Conservation (phyloP, 176 grass and related monocot genomes). For the Tillandsia leiboldiana region DNA sequence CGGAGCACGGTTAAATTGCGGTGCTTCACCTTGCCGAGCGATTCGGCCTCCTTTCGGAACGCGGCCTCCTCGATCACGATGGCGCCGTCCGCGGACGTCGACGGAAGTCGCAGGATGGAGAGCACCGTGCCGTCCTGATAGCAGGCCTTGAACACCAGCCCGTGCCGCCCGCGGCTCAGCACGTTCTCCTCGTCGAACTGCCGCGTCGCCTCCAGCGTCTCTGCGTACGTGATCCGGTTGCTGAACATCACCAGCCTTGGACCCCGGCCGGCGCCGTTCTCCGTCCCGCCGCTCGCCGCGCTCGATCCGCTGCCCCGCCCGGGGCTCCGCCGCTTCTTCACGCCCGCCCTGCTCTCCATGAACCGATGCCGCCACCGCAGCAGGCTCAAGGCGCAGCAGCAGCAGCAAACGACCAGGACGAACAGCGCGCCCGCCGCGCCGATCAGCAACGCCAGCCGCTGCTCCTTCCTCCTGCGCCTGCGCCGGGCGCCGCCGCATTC, state of each 20-base stretch:
- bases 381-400: conserved; percentile 60
- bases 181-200: conserved; percentile 96
- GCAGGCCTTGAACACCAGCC: conserved; percentile 95
- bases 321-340: conserved; percentile 81
- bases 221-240: conserved; percentile 77
- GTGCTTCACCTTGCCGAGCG: conserved; percentile 93
- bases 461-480: conserved; percentile 32
- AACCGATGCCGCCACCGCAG: conserved; percentile 68
- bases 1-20: conserved; percentile 88
- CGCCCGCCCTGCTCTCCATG: conserved; percentile 51
- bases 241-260: conserved; percentile 92
- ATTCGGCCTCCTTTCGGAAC: conserved; percentile 92
- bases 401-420: conserved; percentile 51
- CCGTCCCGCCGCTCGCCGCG: conserved; percentile 32
- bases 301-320: conserved; percentile 92
- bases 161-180: conserved; percentile 86
- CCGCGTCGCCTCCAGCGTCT: conserved; percentile 71
- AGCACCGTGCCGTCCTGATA: conserved; percentile 85
- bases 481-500: conserved; percentile 35
- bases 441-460: conserved; percentile 47
- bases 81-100: conserved; percentile 72
- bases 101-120: conserved; percentile 77
- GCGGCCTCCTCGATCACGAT: conserved; percentile 81
- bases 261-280: conserved; percentile 38
- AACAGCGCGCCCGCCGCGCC: conserved; percentile 35